Evolutionary conservation across 352 stramenopile genomes (phyloP), one percentile per base, ranked within the genome.

Genomic region (Phytophthora litchii): DNA sequence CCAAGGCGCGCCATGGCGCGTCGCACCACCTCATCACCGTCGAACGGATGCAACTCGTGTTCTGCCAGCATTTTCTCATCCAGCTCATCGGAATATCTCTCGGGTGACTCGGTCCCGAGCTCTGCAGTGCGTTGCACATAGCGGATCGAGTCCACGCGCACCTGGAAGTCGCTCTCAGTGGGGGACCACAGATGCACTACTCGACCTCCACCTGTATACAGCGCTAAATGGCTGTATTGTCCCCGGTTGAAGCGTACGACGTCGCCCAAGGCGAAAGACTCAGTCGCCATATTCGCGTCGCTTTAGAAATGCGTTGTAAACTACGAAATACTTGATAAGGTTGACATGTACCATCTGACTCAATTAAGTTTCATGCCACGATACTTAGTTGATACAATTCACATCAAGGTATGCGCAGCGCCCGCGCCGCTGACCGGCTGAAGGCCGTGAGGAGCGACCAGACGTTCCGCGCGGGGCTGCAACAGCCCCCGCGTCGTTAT

Each of bases 141-240:
- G 43, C 77, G 66, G 31, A 91, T 56, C 34, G 71, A 78, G 54
- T 91, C 81, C 51, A 89, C 72, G 36, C 79, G 81, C 60, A 91
- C 81, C 25, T 67, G 51, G 53, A 89, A 91, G 46, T 70, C 66
- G 49, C 44, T 36, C 29, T 64, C 48, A 8, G 54, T 61, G 5
- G 76, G 73, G 16, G 78, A 82, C 81, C 81, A 91, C 17, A 91
- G 63, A 43, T 91, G 81, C 51, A 86, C 76, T 31, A 91, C 73
- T 32, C 54, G 70, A 10, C 67, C 62, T n/a, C 63, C 50, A 21
- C 77, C 79, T 4, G 67, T 41, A 49, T 83, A 88, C 29, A 91
- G 49, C 10, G 70, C 81, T 37, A 91, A 32, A 71, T 91, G 81
- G 48, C 73, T 83, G 64, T 81, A 87, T 56, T 82, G 60, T 6